A percentile compares a stretch with the other conserved stretches of the same genome.
Evolutionary conservation across 164 flowering plant species (phyloP).

Genomic region (Chimonanthus praecox): DNA sequence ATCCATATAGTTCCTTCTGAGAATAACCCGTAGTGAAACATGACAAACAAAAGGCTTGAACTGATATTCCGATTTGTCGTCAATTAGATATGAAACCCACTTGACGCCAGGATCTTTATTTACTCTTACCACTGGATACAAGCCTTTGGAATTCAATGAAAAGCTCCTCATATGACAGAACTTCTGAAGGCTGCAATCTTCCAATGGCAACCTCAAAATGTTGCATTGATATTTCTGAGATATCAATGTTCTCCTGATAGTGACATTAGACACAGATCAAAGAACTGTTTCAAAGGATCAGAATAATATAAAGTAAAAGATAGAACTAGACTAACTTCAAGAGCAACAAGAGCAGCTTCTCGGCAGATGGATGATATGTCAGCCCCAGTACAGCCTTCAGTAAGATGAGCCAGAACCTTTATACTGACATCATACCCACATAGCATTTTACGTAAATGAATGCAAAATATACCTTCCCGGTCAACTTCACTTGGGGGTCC

Average conservation of each 20-base stretch:
- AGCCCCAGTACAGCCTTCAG: slow-evolving; percentile 87
- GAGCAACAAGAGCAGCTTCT: slow-evolving; percentile 67
- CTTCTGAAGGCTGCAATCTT: slow-evolving; percentile 55
- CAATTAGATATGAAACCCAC: slow-evolving; percentile 11
- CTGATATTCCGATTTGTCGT: too few relatives aligned
- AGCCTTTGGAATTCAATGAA: slow-evolving; percentile 63
- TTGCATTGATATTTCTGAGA: slow-evolving; percentile 54
- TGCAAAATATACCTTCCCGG: slow-evolving; percentile 67
- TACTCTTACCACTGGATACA: slow-evolving; percentile 15
- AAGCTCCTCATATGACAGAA: slow-evolving; percentile 41
- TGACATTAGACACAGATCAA: background rate
- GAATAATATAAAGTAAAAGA: background rate
- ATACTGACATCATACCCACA: slow-evolving; percentile 58
- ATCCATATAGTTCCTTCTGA: too few relatives aligned
- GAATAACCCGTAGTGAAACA: too few relatives aligned
- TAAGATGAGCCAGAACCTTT: slow-evolving; percentile 56
- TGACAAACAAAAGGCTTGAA: too few relatives aligned
- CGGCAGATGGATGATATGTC: slow-evolving; percentile 77
- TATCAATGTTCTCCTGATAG: slow-evolving; percentile 61
- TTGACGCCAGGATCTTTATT: slow-evolving; percentile 6
- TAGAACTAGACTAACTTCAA: slow-evolving; percentile 48
- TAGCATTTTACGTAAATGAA: slow-evolving; percentile 66
- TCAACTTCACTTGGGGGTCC: slow-evolving; percentile 79
- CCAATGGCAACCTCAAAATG: slow-evolving; percentile 54
- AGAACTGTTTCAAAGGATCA: background rate